These are phyloP conservation scores for Tarenaya hassleriana DNA, from an alignment of 345 rosid species.

Conservation along the genomic window DNA sequence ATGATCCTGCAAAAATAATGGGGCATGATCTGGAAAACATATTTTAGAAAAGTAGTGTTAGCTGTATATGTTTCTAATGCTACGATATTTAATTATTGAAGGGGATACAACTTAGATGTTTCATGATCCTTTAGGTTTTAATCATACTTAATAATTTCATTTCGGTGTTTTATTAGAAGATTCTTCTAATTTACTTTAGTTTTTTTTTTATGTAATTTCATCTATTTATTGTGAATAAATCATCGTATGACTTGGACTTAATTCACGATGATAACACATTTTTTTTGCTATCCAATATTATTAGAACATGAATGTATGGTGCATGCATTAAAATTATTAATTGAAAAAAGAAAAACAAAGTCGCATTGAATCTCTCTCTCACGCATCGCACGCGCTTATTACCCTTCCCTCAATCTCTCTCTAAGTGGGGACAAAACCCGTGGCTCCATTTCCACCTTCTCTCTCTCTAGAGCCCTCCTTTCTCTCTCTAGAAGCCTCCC, in stretches of 20 bases:
- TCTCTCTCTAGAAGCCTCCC: slow-evolving; percentile 7
- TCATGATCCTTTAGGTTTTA: too few relatives aligned
- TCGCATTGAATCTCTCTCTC: not conserved
- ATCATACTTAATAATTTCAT: slow-evolving; percentile 15
- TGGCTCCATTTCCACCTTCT: slow-evolving; percentile 14
- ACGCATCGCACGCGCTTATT: slow-evolving; percentile 12
- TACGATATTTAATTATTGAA: slow-evolving; percentile 16
- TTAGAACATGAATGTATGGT: too few relatives aligned
- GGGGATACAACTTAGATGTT: too few relatives aligned
- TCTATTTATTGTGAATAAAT: not conserved
- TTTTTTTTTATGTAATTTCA: not conserved
- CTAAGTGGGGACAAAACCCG: not conserved
- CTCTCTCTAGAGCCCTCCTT: slow-evolving; percentile 11
- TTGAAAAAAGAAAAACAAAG: too few relatives aligned
- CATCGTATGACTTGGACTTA: too few relatives aligned
- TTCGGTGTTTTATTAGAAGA: not conserved
- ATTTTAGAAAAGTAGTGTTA: too few relatives aligned
- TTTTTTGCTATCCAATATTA: too few relatives aligned
- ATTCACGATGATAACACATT: too few relatives aligned
- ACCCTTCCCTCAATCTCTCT: not conserved
- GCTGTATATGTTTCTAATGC: slow-evolving; percentile 12
- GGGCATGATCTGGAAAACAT: too few relatives aligned
- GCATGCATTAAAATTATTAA: too few relatives aligned
- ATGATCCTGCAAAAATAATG: too few relatives aligned
- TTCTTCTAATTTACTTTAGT: too few relatives aligned